These are phyloP conservation scores for Penicillium sp. DNA, from an alignment of 2,329 filamentous ascomycete genomes.

Conservation along the genomic window DNA sequence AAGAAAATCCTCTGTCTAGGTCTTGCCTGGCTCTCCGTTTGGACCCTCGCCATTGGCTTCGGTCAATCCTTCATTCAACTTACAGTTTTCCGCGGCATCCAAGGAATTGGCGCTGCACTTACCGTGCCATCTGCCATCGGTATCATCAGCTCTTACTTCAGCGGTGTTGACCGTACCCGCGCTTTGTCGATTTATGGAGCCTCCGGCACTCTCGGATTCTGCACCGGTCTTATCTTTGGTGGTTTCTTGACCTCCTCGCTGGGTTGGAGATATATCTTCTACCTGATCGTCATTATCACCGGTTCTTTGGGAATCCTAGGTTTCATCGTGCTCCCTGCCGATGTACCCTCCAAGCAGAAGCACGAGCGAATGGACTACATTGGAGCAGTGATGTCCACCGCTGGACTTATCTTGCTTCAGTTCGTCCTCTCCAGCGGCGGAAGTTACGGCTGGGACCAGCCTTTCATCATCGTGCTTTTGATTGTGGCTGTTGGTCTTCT, in stretches of 20 bases:
- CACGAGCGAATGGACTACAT: conserved; percentile 45
- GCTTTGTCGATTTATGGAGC: conserved; percentile 45
- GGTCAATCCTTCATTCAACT: conserved; percentile 45
- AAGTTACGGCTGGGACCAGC: conserved; percentile 49
- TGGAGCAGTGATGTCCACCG: conserved; percentile 46
- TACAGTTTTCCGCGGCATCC: conserved; percentile 46
- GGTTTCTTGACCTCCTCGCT: conserved; percentile 43
- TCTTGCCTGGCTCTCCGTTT: conserved; percentile 38
- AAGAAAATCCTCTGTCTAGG: conserved; percentile 44
- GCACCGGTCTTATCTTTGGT: conserved; percentile 43
- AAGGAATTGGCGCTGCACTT: conserved; percentile 51
- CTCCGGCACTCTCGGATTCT: conserved; percentile 44
- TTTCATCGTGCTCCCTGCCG: conserved; percentile 41
- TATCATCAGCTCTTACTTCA: conserved; percentile 48
- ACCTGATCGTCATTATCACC: conserved; percentile 38
- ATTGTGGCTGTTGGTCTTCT: conserved; percentile 43
- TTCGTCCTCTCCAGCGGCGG: conserved; percentile 51
- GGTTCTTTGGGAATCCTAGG: conserved; percentile 34
- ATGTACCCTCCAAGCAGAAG: conserved; percentile 34
- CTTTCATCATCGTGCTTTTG: conserved; percentile 49
- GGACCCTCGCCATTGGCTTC: conserved; percentile 43
- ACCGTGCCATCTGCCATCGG: conserved; percentile 51
- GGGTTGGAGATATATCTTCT: conserved; percentile 45
- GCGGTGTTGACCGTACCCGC: conserved; percentile 40
- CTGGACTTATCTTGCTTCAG: conserved; percentile 46